phyloP scores from a whole-genome alignment of 768 basidiomycete genomes.

The Suillus weaverae region DNA sequence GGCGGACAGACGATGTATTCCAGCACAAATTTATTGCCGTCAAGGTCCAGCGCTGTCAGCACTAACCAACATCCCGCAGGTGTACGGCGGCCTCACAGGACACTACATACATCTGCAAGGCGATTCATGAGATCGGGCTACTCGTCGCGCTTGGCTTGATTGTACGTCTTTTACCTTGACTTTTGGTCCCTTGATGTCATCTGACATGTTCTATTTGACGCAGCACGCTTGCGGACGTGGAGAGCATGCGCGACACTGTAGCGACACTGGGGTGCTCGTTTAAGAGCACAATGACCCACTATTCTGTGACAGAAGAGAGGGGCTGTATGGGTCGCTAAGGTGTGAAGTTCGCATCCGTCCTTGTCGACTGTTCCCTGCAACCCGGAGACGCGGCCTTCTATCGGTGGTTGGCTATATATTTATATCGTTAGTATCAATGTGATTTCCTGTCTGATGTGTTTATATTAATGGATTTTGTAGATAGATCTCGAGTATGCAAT shows the following conservation, averaged over 20 bases:
- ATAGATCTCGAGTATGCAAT: background rate
- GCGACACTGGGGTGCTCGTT: constrained; percentile 75
- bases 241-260: constrained; percentile 81
- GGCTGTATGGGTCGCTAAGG: background rate
- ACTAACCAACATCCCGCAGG: constrained; percentile 38
- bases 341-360: background rate
- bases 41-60: background rate
- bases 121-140: constrained; percentile 86
- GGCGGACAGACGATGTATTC: background rate
- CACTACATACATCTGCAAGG: constrained; percentile 87
- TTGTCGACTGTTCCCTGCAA: background rate
- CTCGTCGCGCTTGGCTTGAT: constrained; percentile 92
- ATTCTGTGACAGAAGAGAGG: background rate
- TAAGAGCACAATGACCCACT: background rate
- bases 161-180: constrained; percentile 45
- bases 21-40: background rate
- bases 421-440: background rate
- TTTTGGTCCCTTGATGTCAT: background rate
- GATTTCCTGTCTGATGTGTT: background rate
- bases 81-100: constrained; percentile 91
- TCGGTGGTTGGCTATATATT: background rate
- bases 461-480: background rate
- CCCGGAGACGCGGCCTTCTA: background rate
- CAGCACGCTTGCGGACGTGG: constrained; percentile 70
- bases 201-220: constrained; percentile 1